phyloP scores from a whole-genome alignment of 768 basidiomycete species.

The Pholiota conissans region DNA sequence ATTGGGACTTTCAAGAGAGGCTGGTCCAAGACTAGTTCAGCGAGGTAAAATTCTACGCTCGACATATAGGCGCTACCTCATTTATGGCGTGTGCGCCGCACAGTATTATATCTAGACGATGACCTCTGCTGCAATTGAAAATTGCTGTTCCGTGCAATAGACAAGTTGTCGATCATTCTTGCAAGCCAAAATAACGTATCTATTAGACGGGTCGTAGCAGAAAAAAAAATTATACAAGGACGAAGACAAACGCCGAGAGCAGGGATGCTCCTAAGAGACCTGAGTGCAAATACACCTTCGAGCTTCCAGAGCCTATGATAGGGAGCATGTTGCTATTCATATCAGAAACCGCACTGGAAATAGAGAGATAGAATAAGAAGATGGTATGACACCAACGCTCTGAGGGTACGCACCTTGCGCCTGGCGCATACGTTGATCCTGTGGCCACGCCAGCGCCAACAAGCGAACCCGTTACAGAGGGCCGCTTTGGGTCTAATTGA shows the following conservation, averaged over 20 bases:
- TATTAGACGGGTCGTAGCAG: too few relatives aligned
- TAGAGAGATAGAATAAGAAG: not conserved
- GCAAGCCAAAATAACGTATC: not conserved
- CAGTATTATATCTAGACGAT: not conserved
- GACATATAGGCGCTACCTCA: not conserved
- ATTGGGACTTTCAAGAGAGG: too few relatives aligned
- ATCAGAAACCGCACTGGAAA: not conserved
- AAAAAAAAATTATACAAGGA: not conserved
- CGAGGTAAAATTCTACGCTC: not conserved
- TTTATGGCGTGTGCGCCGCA: not conserved
- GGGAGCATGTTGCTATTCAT: not conserved
- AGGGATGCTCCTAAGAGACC: not conserved
- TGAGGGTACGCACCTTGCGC: not conserved
- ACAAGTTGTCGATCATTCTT: too few relatives aligned
- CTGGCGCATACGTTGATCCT: not conserved
- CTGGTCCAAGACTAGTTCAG: too few relatives aligned
- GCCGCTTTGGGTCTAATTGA: too few relatives aligned
- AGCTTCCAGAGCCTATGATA: not conserved
- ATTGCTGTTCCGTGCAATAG: too few relatives aligned
- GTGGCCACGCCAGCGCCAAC: too few relatives aligned
- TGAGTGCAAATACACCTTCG: not conserved
- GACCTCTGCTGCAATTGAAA: too few relatives aligned
- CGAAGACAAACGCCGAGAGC: not conserved
- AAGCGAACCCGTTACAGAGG: too few relatives aligned
- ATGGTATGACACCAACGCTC: not conserved